Conservation (phyloP, 495 filamentous ascomycete species). For the Penicillium antarcticum region DNA sequence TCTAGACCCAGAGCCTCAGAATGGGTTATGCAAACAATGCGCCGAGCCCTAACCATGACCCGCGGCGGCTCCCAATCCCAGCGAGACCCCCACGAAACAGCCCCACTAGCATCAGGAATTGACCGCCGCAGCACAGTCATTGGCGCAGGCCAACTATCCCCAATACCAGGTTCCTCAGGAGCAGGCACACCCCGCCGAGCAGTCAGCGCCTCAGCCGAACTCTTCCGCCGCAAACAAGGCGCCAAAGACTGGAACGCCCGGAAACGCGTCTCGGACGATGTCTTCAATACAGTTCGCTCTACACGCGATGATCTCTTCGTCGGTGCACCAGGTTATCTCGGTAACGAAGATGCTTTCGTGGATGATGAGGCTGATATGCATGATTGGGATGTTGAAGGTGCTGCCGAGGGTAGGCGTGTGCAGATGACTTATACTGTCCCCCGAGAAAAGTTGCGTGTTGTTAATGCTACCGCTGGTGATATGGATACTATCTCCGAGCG, state of each 20-base stretch:
- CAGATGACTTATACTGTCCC: conserved; percentile 95
- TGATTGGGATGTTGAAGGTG: conserved; percentile 89
- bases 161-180: background rate
- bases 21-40: conserved; percentile 53
- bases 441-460: conserved; percentile 76
- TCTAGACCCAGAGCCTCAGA: conserved; percentile 40
- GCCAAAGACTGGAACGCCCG: conserved; percentile 54
- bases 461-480: conserved; percentile 58
- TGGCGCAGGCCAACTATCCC: conserved; percentile 3
- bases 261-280: conserved; percentile 23
- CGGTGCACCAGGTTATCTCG: conserved; percentile 25
- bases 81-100: conserved; percentile 7
- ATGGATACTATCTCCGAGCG: conserved; percentile 33
- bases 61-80: conserved; percentile 25
- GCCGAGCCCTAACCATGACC: conserved; percentile 48
- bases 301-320: conserved; percentile 33
- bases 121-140: conserved; percentile 34
- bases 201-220: conserved; percentile 54
- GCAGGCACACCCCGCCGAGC: conserved; percentile 46
- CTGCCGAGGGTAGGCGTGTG: conserved; percentile 73
- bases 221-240: conserved; percentile 60
- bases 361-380: conserved; percentile 58
- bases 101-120: conserved; percentile 29
- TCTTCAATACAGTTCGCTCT: conserved; percentile 11
- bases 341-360: conserved; percentile 18